A percentile compares a stretch with the other conserved stretches of the same genome.
Conservation (phyloP, 2,329 filamentous ascomycete species). For the Stagonosporopsis chrysanthemi region DNA sequence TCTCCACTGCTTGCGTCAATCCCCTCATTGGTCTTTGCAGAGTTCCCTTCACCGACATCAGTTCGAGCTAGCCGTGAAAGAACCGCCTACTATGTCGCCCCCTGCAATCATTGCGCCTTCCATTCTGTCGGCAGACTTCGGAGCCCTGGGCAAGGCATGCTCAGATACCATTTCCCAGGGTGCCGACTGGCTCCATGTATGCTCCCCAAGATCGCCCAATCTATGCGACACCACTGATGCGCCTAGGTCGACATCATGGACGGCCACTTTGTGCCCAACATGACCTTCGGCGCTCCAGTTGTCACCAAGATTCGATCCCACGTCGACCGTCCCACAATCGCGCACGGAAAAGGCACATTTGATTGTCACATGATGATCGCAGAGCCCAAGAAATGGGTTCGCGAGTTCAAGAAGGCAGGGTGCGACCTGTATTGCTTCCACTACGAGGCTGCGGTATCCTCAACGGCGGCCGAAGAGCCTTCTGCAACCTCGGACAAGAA, state of each 20-base stretch:
- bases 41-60: conserved; percentile 8
- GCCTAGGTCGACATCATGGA: conserved; percentile 98
- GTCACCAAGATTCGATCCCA: conserved; percentile 92
- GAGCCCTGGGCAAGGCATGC: conserved; percentile 84
- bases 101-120: conserved; percentile 95
- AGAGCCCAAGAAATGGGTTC: conserved; percentile 99
- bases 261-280: conserved; percentile 97
- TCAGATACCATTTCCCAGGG: conserved; percentile 83
- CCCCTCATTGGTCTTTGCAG: conserved; percentile 27
- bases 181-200: conserved; percentile 63
- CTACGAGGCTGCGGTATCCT: conserved; percentile 90
- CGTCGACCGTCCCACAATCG: conserved; percentile 75
- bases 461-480: conserved; percentile 82
- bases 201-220: conserved; percentile 4
- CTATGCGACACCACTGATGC: conserved; percentile 62
- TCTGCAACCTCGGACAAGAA: conserved; percentile 71
- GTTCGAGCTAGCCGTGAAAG: conserved; percentile 3
- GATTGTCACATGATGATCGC: conserved; percentile 99
- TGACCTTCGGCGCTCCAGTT: conserved; percentile 94
- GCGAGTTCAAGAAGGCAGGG: conserved; percentile 90
- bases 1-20: conserved; percentile 27
- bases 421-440: conserved; percentile 99
- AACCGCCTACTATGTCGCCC: conserved; percentile 73
- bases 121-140: conserved; percentile 98
- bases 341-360: conserved; percentile 85